Evolutionary conservation across 495 filamentous ascomycete species (phyloP).

Genomic region (Mytilinidion resinicola): DNA sequence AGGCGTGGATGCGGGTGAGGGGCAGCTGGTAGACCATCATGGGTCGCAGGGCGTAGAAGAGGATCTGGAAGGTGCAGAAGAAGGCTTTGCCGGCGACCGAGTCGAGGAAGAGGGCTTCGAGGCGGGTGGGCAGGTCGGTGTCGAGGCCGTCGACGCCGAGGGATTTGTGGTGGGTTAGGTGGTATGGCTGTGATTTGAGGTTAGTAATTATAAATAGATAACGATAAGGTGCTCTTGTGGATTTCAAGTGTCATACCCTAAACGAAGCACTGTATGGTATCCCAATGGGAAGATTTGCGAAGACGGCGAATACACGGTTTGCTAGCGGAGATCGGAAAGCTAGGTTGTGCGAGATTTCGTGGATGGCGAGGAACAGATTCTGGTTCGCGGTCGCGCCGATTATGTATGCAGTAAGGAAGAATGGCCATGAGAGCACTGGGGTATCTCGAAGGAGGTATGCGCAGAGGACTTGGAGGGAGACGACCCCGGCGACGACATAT

Average conservation of each 20-base stretch:
- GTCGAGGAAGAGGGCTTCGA: slow-evolving; percentile 91
- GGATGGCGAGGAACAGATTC: slow-evolving; percentile 97
- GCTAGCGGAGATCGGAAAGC: slow-evolving; percentile 80
- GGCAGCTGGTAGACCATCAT: slow-evolving; percentile 90
- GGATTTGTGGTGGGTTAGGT: slow-evolving; percentile 98
- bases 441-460: slow-evolving; percentile 75
- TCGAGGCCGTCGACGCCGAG: slow-evolving; percentile 95
- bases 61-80: slow-evolving; percentile 98
- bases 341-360: slow-evolving; percentile 98
- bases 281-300: slow-evolving; percentile 94
- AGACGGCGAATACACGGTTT: slow-evolving; percentile 80
- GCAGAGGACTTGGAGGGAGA: slow-evolving; percentile 71
- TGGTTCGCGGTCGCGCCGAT: slow-evolving; percentile 96
- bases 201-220: background rate
- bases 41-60: slow-evolving; percentile 98
- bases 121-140: slow-evolving; percentile 86
- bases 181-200: slow-evolving; percentile 74
- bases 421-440: slow-evolving; percentile 72
- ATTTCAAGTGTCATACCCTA: slow-evolving; percentile 45
- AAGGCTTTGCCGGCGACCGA: slow-evolving; percentile 97
- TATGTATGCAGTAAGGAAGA: slow-evolving; percentile 82
- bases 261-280: slow-evolving; percentile 96
- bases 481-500: slow-evolving; percentile 80
- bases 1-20: slow-evolving; percentile 73
- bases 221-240: too few relatives aligned